Base-by-base conservation (phyloP, 2,329 filamentous ascomycete species). In the Clonostachys sp. region DNA sequence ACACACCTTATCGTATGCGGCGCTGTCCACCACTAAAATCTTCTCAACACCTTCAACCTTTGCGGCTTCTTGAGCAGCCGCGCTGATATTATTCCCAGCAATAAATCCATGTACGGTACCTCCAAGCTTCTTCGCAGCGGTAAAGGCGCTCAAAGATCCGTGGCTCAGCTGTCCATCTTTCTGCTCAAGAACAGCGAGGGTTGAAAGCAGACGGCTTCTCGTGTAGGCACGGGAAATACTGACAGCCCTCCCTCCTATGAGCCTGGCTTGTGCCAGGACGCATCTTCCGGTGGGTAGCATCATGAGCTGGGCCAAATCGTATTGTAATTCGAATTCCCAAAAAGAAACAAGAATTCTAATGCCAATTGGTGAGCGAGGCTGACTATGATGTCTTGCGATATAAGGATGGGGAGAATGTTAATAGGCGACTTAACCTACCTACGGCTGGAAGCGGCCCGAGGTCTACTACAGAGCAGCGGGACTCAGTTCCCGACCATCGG, bases 21-120 rank as follows among this genome's bases (percentile, higher is more conserved):
- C 83, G 69, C 90, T 97, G 54, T 96, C 89, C 17, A 97, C 85
- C 40, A 83, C 84, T 58, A 99, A 80, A 51, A 99, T 82, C 77
- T 96, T 97, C 59, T 95, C 90, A 39, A 99, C 72, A 30, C 94
- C 94, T 55, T 89, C 83, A 38, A 95, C 85, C 71, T 95, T 95
- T 53, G 91, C 87, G 20, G 88, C 91, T 70, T 95, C 84, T 48
- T 88, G 84, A 45, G 91, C 94, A 7, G 84, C 86, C 47, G 69
- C 62, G 70, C 91, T 89, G 55, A 87, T 84, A 59, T 83, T 87
- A 59, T 77, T 81, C 24, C 94, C 94, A 34, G 94, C 94, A 45
- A 97, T 73, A 58, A 99, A 94, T 14, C 80, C 94, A 53, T 92
- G 91, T 45, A 99, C 77, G 6, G 87, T 73, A 5, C 91, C 92